Evolutionary conservation across 306 rosid species (phyloP).

Genomic region (Quercus berberidifolia): DNA sequence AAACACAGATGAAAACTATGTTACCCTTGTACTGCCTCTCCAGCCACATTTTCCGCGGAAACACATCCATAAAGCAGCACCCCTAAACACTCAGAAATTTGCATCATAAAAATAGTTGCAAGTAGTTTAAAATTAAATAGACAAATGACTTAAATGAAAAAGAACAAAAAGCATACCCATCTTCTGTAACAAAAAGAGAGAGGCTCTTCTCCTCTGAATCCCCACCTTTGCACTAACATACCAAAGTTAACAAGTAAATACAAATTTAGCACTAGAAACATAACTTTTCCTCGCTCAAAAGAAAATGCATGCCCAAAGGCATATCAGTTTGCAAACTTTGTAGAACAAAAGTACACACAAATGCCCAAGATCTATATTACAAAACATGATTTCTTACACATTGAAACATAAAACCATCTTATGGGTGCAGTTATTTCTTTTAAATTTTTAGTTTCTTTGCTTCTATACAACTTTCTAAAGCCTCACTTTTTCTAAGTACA

Average conservation of each 20-base stretch:
- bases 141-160: neutral
- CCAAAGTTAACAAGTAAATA: constrained; percentile 15
- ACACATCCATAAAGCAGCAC: constrained; percentile 69
- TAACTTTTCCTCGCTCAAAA: neutral
- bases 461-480: too few species aligned
- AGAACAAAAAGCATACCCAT: constrained; percentile 49
- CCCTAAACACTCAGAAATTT: constrained; percentile 41
- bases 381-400: neutral
- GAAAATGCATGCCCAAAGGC: neutral
- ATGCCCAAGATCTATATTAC: neutral
- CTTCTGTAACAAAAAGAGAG: constrained; percentile 50
- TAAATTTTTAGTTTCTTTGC: too few species aligned
- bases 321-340: neutral
- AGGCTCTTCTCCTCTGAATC: constrained; percentile 55
- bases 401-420: neutral
- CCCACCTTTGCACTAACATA: constrained; percentile 77
- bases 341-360: neutral
- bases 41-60: constrained; percentile 88
- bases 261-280: neutral
- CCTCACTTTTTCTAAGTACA: too few species aligned
- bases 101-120: constrained; percentile 10
- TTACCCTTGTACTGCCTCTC: constrained; percentile 73
- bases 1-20: constrained; percentile 18
- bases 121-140: constrained; percentile 4
- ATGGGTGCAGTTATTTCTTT: too few species aligned